Percentiles rank a stretch among this genome's conserved stretches.
Conservation (phyloP, 768 basidiomycete species). For the Stropharia rugosoannulata region DNA sequence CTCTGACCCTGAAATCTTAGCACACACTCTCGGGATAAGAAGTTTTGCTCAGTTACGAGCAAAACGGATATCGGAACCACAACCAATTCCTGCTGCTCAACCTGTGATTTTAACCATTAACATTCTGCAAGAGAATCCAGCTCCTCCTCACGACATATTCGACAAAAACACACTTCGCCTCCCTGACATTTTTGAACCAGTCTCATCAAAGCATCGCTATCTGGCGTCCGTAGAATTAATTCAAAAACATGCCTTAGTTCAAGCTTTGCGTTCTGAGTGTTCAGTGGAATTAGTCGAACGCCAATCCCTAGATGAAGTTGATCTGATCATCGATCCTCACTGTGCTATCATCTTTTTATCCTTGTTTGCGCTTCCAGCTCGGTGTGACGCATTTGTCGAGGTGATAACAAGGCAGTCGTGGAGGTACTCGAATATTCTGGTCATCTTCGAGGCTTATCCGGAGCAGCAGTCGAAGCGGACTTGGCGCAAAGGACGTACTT, state of each 20-base stretch:
- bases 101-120: conserved; percentile 1
- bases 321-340: conserved; percentile 67
- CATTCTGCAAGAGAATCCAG: conserved; percentile 14
- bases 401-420: conserved; percentile 59
- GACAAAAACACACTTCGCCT: conserved; percentile 45
- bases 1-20: conserved; percentile 22
- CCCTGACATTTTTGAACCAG: conserved; percentile 29
- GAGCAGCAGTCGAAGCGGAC: conserved; percentile 32
- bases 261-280: conserved; percentile 44
- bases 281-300: conserved; percentile 65
- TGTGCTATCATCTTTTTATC: conserved; percentile 54
- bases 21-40: conserved; percentile 30
- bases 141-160: conserved; percentile 39
- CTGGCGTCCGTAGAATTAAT: conserved; percentile 67
- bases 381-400: conserved; percentile 41
- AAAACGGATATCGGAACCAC: conserved; percentile 26
- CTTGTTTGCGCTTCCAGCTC: conserved; percentile 47
- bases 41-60: conserved; percentile 42
- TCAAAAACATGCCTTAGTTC: conserved; percentile 64
- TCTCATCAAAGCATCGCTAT: conserved; percentile 54
- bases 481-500: neutral
- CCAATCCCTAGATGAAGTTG: conserved; percentile 53
- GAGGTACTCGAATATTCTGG: conserved; percentile 51
- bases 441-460: conserved; percentile 71
- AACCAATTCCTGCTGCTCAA: conserved; percentile 1